phyloP scores from a whole-genome alignment of 202 grass and related monocot genomes.

The Cymbopogon flexuosus region DNA sequence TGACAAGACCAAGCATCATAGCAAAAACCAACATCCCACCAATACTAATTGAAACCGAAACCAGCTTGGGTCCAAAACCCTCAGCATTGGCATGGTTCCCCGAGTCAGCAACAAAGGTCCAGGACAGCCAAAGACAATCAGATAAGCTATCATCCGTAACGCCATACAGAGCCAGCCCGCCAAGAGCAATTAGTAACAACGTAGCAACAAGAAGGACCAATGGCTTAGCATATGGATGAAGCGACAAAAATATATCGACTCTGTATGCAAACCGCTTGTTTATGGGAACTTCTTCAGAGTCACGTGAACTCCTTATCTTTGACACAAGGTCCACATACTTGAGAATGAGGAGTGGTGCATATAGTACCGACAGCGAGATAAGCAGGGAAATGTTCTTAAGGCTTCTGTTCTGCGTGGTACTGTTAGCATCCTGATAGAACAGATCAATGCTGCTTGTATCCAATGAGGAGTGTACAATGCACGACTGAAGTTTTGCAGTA shows the following conservation, averaged over 20 bases:
- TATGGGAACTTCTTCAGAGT: conserved; percentile 55
- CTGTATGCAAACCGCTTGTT: conserved; percentile 63
- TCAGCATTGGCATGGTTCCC: conserved; percentile 61
- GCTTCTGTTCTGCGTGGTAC: conserved; percentile 19
- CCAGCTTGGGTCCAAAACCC: conserved; percentile 64
- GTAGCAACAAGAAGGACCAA: conserved; percentile 65
- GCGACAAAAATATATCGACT: conserved; percentile 67
- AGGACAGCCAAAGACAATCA: conserved; percentile 67
- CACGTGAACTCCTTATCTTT: conserved; percentile 36
- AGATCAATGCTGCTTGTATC: conserved; percentile 2
- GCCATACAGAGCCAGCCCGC: conserved; percentile 53
- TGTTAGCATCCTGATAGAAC: conserved; percentile 15
- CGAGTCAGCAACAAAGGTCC: conserved; percentile 69
- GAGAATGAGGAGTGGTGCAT: conserved; percentile 36
- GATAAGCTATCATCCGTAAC: conserved; percentile 59
- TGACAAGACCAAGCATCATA: conserved; percentile 85
- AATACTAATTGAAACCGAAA: conserved; percentile 69
- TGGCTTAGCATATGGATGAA: conserved; percentile 65
- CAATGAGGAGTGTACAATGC: conserved; percentile 23
- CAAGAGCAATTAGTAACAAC: conserved; percentile 62
- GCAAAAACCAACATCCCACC: conserved; percentile 78
- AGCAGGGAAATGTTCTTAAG: conserved; percentile 50
- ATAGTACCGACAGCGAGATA: conserved; percentile 45
- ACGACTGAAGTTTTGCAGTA: conserved; percentile 43
- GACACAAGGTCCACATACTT: conserved; percentile 51